A percentile compares a stretch with the other conserved stretches of the same genome.
phyloP scores from a whole-genome alignment of 768 basidiomycete species.

The Agaricus blazei region DNA sequence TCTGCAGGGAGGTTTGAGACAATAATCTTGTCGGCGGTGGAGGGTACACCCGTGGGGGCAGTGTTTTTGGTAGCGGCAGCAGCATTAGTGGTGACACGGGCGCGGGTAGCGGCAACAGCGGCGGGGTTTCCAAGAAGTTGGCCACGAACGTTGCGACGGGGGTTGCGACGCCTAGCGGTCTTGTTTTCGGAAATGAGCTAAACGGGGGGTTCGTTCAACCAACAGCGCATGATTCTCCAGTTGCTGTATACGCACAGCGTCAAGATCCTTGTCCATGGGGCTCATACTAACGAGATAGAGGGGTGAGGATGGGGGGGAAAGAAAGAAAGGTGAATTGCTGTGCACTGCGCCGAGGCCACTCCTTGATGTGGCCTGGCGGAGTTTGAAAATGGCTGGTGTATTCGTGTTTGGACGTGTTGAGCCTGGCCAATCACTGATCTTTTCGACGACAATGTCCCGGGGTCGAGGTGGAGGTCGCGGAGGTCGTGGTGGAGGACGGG shows the following conservation, averaged over 20 bases:
- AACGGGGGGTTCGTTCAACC: conserved; percentile 15
- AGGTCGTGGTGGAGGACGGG: conserved; percentile 41
- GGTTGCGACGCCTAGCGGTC: conserved; percentile 41
- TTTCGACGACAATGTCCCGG: conserved; percentile 30
- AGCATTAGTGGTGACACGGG: conserved; percentile 25
- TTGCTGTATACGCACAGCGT: conserved; percentile 51
- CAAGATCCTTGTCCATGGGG: conserved; percentile 78
- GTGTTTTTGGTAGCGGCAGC: conserved; percentile 38
- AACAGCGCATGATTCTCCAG: conserved; percentile 17
- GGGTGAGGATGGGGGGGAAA: conserved; percentile 14
- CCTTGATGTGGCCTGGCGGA: conserved; percentile 30
- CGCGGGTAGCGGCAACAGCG: conserved; percentile 44
- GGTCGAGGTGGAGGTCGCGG: conserved; percentile 37
- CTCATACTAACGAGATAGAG: conserved; percentile 15
- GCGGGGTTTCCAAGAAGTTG: conserved; percentile 57
- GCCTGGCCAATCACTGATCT: conserved; percentile 1
- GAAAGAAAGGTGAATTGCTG: conserved; percentile 24
- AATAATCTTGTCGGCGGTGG: conserved; percentile 81
- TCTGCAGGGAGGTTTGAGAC: conserved; percentile 91
- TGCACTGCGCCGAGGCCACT: conserved; percentile 24
- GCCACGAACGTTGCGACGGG: conserved; percentile 43
- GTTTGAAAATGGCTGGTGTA: conserved; percentile 26
- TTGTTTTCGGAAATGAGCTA: conserved; percentile 63
- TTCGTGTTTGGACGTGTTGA: conserved; percentile 12
- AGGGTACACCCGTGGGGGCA: conserved; percentile 29